A percentile compares a stretch with the other conserved stretches of the same genome.
These are phyloP conservation scores for Saccharomycopsis fibuligera DNA, from an alignment of 805 yeast species.

Conservation along the genomic window DNA sequence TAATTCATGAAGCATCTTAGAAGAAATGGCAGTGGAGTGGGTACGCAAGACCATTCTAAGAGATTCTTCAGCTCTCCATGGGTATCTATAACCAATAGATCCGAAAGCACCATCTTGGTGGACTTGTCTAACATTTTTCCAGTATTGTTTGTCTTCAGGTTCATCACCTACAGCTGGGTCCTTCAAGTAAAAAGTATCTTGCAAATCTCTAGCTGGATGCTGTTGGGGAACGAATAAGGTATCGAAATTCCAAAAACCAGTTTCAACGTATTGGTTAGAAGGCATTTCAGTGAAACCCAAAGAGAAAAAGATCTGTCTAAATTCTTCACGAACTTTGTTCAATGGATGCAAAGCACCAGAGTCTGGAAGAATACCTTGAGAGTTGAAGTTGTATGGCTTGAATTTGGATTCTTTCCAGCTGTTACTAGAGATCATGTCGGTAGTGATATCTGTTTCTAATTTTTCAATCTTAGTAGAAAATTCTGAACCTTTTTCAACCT, in stretches of 20 bases:
- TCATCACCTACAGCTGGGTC: conserved; percentile 79
- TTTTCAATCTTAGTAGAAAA: conserved; percentile 76
- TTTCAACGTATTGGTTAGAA: conserved; percentile 94
- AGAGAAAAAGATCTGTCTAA: conserved; percentile 93
- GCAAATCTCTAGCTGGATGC: conserved; percentile 99
- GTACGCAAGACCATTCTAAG: conserved; percentile 91
- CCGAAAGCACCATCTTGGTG: conserved; percentile 90
- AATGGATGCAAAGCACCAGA: conserved; percentile 96
- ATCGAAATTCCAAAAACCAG: conserved; percentile 99
- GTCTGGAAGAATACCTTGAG: conserved; percentile 82
- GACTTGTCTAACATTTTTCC: conserved; percentile 71
- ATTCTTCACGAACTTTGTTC: conserved; percentile 94
- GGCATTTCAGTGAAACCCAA: conserved; percentile 99
- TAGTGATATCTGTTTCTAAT: conserved; percentile 88
- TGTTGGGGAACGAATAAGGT: conserved; percentile 96
- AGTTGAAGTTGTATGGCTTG: conserved; percentile 93
- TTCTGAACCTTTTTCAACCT: conserved; percentile 72
- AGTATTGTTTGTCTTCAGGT: conserved; percentile 77
- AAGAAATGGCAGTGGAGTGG: conserved; percentile 93
- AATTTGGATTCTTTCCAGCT: conserved; percentile 78
- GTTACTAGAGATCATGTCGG: conserved; percentile 82
- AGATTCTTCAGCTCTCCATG: conserved; percentile 91
- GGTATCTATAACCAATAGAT: conserved; percentile 96
- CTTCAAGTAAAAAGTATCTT: conserved; percentile 95
- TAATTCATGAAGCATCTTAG: conserved; percentile 78